Conservation (phyloP, 2,329 filamentous ascomycete species). For the Colletotrichum sojae region DNA sequence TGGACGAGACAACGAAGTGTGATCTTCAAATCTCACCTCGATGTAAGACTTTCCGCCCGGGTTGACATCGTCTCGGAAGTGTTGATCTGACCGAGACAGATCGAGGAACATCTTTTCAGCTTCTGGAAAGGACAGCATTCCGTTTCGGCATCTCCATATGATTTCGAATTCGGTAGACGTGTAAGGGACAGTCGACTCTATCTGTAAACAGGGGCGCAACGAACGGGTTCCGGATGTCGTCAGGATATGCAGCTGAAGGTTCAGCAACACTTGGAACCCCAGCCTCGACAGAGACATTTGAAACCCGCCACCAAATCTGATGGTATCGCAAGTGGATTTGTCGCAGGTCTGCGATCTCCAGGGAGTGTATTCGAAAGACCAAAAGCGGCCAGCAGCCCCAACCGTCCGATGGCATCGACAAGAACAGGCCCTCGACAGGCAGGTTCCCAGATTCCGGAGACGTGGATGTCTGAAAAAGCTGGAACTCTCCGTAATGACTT, state of each 20-base stretch:
- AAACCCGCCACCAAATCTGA: background rate
- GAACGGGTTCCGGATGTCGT: background rate
- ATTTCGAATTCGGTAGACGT: constrained; percentile 28
- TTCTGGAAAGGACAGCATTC: background rate
- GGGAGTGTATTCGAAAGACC: constrained; percentile 24
- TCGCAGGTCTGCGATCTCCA: background rate
- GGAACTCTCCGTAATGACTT: too few species aligned
- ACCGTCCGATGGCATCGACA: constrained; percentile 9
- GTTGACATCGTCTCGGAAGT: background rate
- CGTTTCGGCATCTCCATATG: background rate
- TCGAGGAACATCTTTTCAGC: background rate
- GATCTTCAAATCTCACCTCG: background rate
- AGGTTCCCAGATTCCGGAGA: background rate
- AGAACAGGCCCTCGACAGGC: constrained; percentile 12
- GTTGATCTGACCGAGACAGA: background rate
- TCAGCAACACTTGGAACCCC: background rate
- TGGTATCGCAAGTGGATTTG: background rate
- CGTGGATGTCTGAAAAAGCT: background rate
- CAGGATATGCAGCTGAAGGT: background rate
- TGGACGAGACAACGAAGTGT: background rate
- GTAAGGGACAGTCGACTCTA: constrained; percentile 7
- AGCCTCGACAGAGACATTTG: constrained; percentile 8
- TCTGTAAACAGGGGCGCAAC: background rate
- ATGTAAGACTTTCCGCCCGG: constrained; percentile 12
- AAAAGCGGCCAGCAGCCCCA: constrained; percentile 5